phyloP scores from a whole-genome alignment of 2,329 filamentous ascomycete species.

The Penicillium decumbens region DNA sequence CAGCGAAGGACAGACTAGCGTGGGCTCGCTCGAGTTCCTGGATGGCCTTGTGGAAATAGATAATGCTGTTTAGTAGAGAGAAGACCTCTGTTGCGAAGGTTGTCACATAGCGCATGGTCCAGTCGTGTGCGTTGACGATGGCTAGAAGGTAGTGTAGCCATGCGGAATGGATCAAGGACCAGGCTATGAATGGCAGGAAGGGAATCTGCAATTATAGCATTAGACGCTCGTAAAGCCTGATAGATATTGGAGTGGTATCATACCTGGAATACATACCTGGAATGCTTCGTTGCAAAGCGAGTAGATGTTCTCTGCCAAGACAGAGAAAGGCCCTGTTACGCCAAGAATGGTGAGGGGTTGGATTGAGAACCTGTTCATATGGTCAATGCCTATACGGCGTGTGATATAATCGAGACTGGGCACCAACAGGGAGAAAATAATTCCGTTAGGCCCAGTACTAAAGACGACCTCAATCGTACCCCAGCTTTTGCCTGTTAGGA shows the following conservation, averaged over 20 bases:
- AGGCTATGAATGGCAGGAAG: conserved; percentile 65
- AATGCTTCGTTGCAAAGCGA: conserved; percentile 54
- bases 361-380: conserved; percentile 46
- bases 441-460: conserved; percentile 60
- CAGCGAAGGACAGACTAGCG: conserved; percentile 53
- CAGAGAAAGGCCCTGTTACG: conserved; percentile 64
- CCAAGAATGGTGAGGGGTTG: conserved; percentile 63
- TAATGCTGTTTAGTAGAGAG: conserved; percentile 61
- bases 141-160: conserved; percentile 64
- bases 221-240: background rate
- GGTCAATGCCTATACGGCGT: background rate
- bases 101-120: conserved; percentile 67
- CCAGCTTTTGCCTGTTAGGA: conserved; percentile 59
- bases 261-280: conserved; percentile 53
- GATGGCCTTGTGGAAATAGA: conserved; percentile 64
- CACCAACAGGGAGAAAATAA: conserved; percentile 57
- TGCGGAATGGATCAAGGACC: conserved; percentile 60
- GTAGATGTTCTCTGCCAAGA: conserved; percentile 63
- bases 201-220: conserved; percentile 27
- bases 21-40: conserved; percentile 61
- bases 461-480: conserved; percentile 64
- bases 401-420: background rate
- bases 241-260: conserved; percentile 8
- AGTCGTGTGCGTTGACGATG: conserved; percentile 64
- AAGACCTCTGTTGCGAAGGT: conserved; percentile 64